Percentiles rank a stretch among this genome's conserved stretches.
These are phyloP conservation scores for Talaromyces stipitatus DNA, from an alignment of 495 filamentous ascomycete species.

Conservation along the genomic window DNA sequence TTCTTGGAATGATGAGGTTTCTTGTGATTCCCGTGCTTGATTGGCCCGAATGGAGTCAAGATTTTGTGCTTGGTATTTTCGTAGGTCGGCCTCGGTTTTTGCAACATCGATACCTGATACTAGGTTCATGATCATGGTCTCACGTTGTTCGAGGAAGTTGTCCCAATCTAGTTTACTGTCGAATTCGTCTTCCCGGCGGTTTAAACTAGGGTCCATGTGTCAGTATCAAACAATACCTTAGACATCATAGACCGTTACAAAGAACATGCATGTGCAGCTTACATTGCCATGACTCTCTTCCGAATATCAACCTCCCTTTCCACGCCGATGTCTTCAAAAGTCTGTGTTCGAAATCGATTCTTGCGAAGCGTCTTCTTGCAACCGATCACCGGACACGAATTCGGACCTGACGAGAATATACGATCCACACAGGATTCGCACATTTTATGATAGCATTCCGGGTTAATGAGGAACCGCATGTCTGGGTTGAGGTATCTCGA, in stretches of 20 bases:
- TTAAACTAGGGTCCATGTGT: slow-evolving; percentile 49
- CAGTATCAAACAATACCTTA: too few relatives aligned
- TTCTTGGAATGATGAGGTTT: slow-evolving; percentile 46
- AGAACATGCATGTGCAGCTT: too few relatives aligned
- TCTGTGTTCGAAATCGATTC: slow-evolving; percentile 73
- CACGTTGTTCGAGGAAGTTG: slow-evolving; percentile 89
- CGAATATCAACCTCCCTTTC: slow-evolving; percentile 95
- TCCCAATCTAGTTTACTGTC: slow-evolving; percentile 73
- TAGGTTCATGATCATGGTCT: slow-evolving; percentile 83
- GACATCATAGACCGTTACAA: too few relatives aligned
- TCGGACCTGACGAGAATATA: slow-evolving; percentile 84
- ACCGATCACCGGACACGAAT: slow-evolving; percentile 80
- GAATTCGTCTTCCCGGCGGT: slow-evolving; percentile 86
- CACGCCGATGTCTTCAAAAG: slow-evolving; percentile 81
- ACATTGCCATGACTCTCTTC: slow-evolving; percentile 66
- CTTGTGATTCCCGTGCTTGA: slow-evolving; percentile 42
- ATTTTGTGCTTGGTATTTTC: slow-evolving; percentile 61
- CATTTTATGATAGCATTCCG: slow-evolving; percentile 99
- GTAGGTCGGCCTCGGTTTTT: slow-evolving; percentile 62
- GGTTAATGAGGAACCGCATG: slow-evolving; percentile 92
- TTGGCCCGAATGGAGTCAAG: slow-evolving; percentile 50
- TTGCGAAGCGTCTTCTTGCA: slow-evolving; percentile 82
- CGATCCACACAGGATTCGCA: slow-evolving; percentile 91
- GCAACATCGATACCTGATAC: slow-evolving; percentile 62
- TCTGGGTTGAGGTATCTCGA: slow-evolving; percentile 88